A percentile compares a stretch with the other conserved stretches of the same genome.
Conservation (phyloP, 1,284 basidiomycete genomes). For the Chiua sp. region DNA sequence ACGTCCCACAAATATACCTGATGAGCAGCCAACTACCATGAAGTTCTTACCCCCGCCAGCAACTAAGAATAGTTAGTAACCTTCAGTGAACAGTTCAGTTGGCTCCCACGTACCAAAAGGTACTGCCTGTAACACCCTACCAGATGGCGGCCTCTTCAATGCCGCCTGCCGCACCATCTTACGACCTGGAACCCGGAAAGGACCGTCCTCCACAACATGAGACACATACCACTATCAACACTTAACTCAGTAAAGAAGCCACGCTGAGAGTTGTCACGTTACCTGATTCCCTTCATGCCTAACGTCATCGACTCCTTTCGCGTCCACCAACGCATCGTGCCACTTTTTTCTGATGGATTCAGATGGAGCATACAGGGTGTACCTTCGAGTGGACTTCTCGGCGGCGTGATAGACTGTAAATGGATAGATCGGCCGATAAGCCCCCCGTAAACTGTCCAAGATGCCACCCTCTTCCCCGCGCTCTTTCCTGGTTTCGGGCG, state of each 20-base stretch:
- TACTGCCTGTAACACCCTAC: slow-evolving; percentile 60
- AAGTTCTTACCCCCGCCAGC: slow-evolving; percentile 56
- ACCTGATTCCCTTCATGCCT: slow-evolving; percentile 77
- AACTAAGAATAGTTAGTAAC: slow-evolving; percentile 14
- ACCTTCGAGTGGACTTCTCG: slow-evolving; percentile 57
- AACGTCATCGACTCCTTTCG: slow-evolving; percentile 63
- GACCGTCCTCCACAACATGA: slow-evolving; percentile 59
- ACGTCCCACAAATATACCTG: slow-evolving; percentile 69
- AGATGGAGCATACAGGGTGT: slow-evolving; percentile 71
- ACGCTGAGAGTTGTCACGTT: neutral
- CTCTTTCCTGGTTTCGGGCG: slow-evolving; percentile 65
- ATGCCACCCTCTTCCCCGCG: slow-evolving; percentile 60
- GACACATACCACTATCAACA: slow-evolving; percentile 65
- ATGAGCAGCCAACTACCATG: slow-evolving; percentile 63
- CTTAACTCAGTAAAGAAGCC: slow-evolving; percentile 11
- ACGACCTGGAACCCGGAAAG: slow-evolving; percentile 56
- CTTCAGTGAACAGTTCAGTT: neutral
- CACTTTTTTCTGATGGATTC: slow-evolving; percentile 64
- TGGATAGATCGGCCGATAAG: slow-evolving; percentile 64
- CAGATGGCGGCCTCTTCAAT: slow-evolving; percentile 50
- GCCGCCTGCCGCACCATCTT: slow-evolving; percentile 37
- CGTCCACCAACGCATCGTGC: slow-evolving; percentile 62
- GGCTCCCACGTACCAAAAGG: slow-evolving; percentile 59
- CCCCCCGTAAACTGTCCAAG: slow-evolving; percentile 58
- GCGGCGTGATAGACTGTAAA: slow-evolving; percentile 77